Evolutionary conservation across 2,329 filamentous ascomycete species (phyloP).

Genomic region (Chrysoporthe deuterocubensis): DNA sequence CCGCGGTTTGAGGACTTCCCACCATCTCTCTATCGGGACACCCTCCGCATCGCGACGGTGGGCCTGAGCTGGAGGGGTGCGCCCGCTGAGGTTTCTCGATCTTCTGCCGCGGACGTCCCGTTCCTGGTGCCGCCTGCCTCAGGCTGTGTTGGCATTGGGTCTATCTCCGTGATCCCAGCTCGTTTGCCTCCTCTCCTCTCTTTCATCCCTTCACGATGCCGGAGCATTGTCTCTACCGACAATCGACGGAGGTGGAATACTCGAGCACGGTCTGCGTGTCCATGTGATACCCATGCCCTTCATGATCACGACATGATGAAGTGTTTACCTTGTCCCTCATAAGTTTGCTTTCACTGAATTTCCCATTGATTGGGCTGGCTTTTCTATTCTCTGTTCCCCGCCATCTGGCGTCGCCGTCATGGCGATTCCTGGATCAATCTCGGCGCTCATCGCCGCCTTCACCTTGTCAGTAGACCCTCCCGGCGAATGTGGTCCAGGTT

Average conservation of each 20-base stretch:
- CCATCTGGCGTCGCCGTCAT: constrained; percentile 44
- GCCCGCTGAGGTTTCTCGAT: constrained; percentile 12
- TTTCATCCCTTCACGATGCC: constrained; percentile 1
- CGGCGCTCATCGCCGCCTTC: constrained; percentile 59
- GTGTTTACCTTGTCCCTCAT: constrained; percentile 37
- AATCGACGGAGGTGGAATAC: constrained; percentile 11
- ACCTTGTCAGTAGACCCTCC: constrained; percentile 50
- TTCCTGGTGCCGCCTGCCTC: constrained; percentile 23
- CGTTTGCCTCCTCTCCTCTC: not conserved
- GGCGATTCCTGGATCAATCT: constrained; percentile 48
- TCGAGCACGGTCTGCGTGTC: constrained; percentile 24
- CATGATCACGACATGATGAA: constrained; percentile 27
- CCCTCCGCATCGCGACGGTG: not conserved
- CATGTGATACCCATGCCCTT: constrained; percentile 33
- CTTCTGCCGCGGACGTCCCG: constrained; percentile 13
- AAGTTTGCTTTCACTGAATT: constrained; percentile 37
- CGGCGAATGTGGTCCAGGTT: not conserved
- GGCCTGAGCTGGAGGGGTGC: not conserved
- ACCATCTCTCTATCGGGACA: constrained; percentile 6
- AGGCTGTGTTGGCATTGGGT: constrained; percentile 5
- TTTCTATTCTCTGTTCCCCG: constrained; percentile 36
- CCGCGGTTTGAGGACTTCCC: constrained; percentile 11
- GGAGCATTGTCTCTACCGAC: constrained; percentile 3
- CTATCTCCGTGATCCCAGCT: constrained; percentile 14
- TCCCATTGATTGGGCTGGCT: constrained; percentile 53